Evolutionary conservation across 768 basidiomycete genomes (phyloP), one percentile per base, ranked within the genome.

Genomic region (Scleroderma citrinum): DNA sequence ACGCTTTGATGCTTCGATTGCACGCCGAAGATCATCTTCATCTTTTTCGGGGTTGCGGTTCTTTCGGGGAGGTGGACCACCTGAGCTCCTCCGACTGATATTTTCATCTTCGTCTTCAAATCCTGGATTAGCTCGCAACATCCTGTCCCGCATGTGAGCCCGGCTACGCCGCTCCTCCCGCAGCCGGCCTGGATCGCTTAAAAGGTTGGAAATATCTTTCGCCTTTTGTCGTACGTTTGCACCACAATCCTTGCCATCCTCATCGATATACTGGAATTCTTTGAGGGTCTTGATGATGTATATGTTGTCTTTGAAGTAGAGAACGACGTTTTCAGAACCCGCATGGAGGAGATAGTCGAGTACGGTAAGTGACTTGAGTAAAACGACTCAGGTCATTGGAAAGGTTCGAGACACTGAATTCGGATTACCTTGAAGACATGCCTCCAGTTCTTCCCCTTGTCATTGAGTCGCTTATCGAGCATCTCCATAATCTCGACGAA

Each of bases 401-500:
- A 19, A 47, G 44, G 38, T 10, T 14, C 14, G 7, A 34, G 19
- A 13, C 26, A 29, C 44, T 26, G 7, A 10, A 40, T 35, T 48
- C 23, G 32, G 36, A 20, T n/a, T 49, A 85, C 92, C 78, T 98
- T 98, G 81, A 96, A 98, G 50, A 98, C 95, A 74, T 99, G 96
- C 46, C 95, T 80, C 96, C 96, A 99, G 61, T 98, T 97, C 81
- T 98, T 98, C 32, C 96, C 96, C 76, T 96, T 98, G 73, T 99
- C 96, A 59, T 93, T 93, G 53, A 99, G 72, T 45, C 96, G 83
- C 70, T 99, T 98, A 71, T 98, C 96, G 43, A 99, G 77, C 92
- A 97, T 96, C 74, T 99, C 96, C 92, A 99, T 97, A 61, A 99
- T 91, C 71, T 99, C 96, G 12, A 98, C 92, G 66, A 99, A 99